Base-by-base conservation (phyloP, 352 stramenopile species). In the Plasmopara halstedii region DNA sequence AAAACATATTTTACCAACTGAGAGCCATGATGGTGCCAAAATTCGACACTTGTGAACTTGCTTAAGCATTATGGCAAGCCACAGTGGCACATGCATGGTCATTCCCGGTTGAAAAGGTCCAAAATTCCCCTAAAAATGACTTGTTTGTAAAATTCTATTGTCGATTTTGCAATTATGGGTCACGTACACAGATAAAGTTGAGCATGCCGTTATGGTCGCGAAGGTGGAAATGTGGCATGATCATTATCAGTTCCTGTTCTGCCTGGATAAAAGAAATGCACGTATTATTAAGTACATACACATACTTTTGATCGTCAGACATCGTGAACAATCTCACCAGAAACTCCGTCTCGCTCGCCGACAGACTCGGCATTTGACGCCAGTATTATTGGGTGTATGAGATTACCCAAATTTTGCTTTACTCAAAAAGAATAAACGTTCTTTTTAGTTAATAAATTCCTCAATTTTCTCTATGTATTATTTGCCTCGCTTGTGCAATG, bases 1-100 rank as follows among this genome's bases (percentile, higher is more conserved):
- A 26, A 53, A 56, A 38, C 25, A 10, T 29, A 4, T 29, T 27
- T 29, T 26, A 82, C 80, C 83, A 19, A 88, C 74, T 7, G 74
- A 86, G 46, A 95, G 77, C 84, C 84, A 95, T 5, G 68, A 62
- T 13, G 84, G 84, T 23, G 73, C 64, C 22, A 93, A 54, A 51
- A 95, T 86, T 19, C 79, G 77, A 42, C 83, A 94, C 57, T 92
- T 91, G 67, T 94, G 74, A 36, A 90, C 70, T 53, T 95, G 77
- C 35, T 89, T 88, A 25, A 95, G 79, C 71, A 88, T 84, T 15
- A 95, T 72, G 23, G 84, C 84, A n/a, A 95, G 77, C 84, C 84
- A 95, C 15, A 95, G 55, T 32, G 84, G 83, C 33, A 94, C 84
- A 26, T 88, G 67, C 44, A 73, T 81, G 27, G 69, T 85, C 36